Evolutionary conservation across 805 yeast genomes (phyloP), one percentile per base, ranked within the genome.

Genomic region (Isabelozyma pseudorhagii): DNA sequence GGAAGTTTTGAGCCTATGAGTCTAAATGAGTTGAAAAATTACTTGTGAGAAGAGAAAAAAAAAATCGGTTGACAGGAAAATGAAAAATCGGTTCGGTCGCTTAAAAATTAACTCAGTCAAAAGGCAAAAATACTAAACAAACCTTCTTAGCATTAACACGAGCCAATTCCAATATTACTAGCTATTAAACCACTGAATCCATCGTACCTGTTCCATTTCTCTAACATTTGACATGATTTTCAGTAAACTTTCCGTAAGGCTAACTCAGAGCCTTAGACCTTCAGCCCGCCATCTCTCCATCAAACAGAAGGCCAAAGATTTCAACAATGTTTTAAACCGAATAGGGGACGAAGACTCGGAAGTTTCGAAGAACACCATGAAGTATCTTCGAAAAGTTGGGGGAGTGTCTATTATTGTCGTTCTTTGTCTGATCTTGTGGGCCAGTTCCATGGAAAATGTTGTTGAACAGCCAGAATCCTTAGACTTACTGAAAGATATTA

Each of bases 1-100:
- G 61, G 50, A 2, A 61, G 54, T 4, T 82, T 65, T 60, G 68
- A 63, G 46, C 86, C 87, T 1, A 61, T 77, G 3, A 64, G 69
- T 4, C 50, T 74, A 25, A 71, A 69, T 44, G 67, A 63, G 13
- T 40, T 72, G 34, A 31, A 38, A 31, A 18, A 31, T 31, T 31
- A 31, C n/a, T 4, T 9, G n/a, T 31, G 36, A 31, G n/a, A 31
- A 31, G n/a, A 6, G 10, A 9, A 31, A 31, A 31, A 21, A 21
- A 21, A 21, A 21, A 21, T 21, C 25, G 25, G 6, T 21, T 21
- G 25, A 21, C 25, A 21, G 25, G 6, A 21, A 21, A 21, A 21
- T 5, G 25, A 21, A 21, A 21, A 6, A 21, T 21, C 25, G 25
- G 25, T 21, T 21, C 6, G 25, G 25, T 21, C 25, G 5, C 6